phyloP scores from a whole-genome alignment of 257 asterid species.

The Sherardia arvensis region DNA sequence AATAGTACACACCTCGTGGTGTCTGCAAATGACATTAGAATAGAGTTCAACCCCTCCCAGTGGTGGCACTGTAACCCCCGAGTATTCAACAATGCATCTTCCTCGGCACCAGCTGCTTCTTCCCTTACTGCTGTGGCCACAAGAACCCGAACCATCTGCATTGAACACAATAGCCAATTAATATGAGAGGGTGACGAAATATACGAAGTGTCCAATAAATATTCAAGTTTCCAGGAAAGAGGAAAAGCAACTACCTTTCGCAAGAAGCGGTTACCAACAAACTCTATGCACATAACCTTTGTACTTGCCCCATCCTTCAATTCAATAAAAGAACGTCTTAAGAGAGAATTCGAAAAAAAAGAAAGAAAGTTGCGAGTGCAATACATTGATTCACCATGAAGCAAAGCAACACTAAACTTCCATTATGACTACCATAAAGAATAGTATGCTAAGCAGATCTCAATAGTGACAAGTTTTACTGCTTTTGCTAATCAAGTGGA shows the following conservation, averaged over 20 bases:
- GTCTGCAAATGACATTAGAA: no score
- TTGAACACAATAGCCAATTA: constrained; percentile 7
- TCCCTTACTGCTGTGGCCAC: constrained; percentile 88
- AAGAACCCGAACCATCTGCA: constrained; percentile 90
- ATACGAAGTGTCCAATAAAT: not conserved
- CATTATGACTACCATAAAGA: not conserved
- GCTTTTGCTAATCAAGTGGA: not conserved
- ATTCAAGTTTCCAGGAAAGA: constrained; percentile 10
- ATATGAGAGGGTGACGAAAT: not conserved
- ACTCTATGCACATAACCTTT: no score
- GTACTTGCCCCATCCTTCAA: constrained; percentile 56
- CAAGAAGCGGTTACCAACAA: no score
- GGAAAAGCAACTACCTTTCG: no score
- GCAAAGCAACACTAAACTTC: not conserved
- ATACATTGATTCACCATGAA: not conserved
- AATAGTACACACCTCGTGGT: no score
- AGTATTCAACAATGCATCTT: constrained; percentile 59
- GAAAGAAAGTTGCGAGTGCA: not conserved
- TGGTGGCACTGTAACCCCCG: no score
- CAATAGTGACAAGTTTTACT: not conserved
- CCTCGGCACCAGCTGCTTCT: constrained; percentile 93
- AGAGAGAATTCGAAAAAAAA: constrained; percentile 6
- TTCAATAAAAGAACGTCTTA: constrained; percentile 2
- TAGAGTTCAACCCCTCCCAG: no score
- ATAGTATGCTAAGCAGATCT: not conserved